phyloP scores from a whole-genome alignment of 352 stramenopile genomes.

The Phytophthora sp. region DNA sequence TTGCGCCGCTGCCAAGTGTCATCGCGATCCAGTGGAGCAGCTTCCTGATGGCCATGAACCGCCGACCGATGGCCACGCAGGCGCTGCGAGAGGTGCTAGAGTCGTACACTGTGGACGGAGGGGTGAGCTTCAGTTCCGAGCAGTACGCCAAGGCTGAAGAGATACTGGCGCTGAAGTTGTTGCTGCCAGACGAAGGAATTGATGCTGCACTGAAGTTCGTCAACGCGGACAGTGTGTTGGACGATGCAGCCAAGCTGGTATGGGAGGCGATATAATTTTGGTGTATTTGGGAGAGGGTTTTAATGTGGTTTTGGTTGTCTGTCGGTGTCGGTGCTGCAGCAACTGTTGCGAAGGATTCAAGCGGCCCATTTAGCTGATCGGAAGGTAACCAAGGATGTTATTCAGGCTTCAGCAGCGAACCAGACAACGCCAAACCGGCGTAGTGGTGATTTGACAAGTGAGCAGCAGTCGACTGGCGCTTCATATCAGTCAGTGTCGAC shows the following conservation, averaged over 20 bases:
- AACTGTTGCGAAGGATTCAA: constrained; percentile 47
- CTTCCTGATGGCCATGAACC: constrained; percentile 72
- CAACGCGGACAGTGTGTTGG: constrained; percentile 42
- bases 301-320: constrained; percentile 15
- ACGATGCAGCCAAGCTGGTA: constrained; percentile 57
- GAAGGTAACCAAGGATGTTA: constrained; percentile 13
- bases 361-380: constrained; percentile 25
- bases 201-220: constrained; percentile 45
- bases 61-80: constrained; percentile 35
- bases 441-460: not conserved
- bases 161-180: constrained; percentile 53
- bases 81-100: constrained; percentile 34
- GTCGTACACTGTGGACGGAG: constrained; percentile 13
- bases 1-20: constrained; percentile 48
- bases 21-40: constrained; percentile 65
- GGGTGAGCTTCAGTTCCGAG: not conserved
- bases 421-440: not conserved
- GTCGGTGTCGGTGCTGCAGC: constrained; percentile 20
- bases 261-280: not conserved
- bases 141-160: constrained; percentile 45
- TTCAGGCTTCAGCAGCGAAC: constrained; percentile 2
- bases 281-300: not conserved
- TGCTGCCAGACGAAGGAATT: constrained; percentile 51
- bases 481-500: constrained; percentile 12
- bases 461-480: constrained; percentile 8